Conservation (phyloP, 441 rosid species). For the Manihot esculenta region DNA sequence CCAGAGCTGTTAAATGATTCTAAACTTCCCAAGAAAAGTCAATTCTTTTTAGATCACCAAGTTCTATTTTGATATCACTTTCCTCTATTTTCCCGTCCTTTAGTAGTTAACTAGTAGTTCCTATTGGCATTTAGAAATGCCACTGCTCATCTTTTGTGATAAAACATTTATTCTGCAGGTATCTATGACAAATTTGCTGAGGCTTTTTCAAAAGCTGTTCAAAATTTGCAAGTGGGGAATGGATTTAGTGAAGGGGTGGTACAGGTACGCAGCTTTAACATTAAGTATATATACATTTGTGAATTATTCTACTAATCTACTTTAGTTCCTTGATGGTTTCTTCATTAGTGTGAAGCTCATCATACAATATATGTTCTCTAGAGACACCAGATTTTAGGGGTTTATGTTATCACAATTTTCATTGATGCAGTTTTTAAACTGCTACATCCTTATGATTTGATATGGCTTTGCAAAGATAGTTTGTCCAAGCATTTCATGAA, state of each 20-base stretch:
- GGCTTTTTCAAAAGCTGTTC: constrained; percentile 83
- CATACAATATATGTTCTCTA: neutral
- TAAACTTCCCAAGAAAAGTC: neutral
- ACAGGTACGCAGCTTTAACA: constrained; percentile 47
- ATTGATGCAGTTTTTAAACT: neutral
- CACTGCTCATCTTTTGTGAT: constrained; percentile 5
- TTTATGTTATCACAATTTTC: neutral
- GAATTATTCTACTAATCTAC: neutral
- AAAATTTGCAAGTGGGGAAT: constrained; percentile 85
- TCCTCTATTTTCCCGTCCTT: neutral
- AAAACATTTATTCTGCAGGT: constrained; percentile 44
- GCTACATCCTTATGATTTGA: neutral
- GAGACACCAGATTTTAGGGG: neutral
- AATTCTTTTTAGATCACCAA: neutral
- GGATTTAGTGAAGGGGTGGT: constrained; percentile 79
- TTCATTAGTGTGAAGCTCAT: constrained; percentile 3
- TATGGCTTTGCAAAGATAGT: neutral
- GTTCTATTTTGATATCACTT: neutral
- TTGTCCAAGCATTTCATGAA: neutral
- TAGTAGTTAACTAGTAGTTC: neutral
- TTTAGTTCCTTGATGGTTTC: constrained; percentile 2
- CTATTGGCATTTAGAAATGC: neutral
- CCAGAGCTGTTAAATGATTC: neutral
- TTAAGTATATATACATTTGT: neutral
- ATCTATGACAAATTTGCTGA: constrained; percentile 89